Conservation (phyloP, 257 asterid species). For the Gardenia jasminoides region DNA sequence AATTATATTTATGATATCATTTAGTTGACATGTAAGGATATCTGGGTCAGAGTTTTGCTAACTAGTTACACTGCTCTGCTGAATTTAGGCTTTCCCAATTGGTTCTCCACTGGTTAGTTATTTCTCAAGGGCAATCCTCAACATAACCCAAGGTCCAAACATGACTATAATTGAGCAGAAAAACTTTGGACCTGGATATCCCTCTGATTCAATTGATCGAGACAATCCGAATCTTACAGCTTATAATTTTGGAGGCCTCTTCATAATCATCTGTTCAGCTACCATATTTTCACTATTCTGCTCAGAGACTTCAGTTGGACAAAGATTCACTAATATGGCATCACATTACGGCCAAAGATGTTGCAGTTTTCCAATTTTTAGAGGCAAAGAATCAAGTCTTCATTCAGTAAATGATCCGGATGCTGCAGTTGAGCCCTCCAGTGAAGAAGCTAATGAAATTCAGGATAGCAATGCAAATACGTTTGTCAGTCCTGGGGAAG, state of each 20-base stretch:
- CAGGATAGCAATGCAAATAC: background rate
- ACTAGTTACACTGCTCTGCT: background rate
- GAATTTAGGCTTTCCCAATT: slow-evolving; percentile 39
- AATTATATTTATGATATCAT: no score
- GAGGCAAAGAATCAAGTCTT: background rate
- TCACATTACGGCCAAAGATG: slow-evolving; percentile 2
- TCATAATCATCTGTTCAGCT: slow-evolving; percentile 44
- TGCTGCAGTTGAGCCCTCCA: background rate
- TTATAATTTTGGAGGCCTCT: slow-evolving; percentile 51
- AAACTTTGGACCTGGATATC: slow-evolving; percentile 48
- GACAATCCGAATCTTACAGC: slow-evolving; percentile 39
- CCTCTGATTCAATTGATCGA: slow-evolving; percentile 44
- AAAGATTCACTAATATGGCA: slow-evolving; percentile 3
- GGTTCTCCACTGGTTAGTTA: slow-evolving; percentile 33
- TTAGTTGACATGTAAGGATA: no score
- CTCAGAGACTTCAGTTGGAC: slow-evolving; percentile 32
- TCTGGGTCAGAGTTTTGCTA: background rate
- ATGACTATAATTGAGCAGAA: slow-evolving; percentile 30
- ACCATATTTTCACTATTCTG: slow-evolving; percentile 37
- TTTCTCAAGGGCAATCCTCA: slow-evolving; percentile 51
- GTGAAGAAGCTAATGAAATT: slow-evolving; percentile 1
- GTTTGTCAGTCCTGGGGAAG: background rate
- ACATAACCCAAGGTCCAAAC: slow-evolving; percentile 36
- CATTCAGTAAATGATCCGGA: background rate
- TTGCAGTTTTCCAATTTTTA: background rate